Base-by-base conservation (phyloP, 2,329 filamentous ascomycete species). In the Capronia americana region DNA sequence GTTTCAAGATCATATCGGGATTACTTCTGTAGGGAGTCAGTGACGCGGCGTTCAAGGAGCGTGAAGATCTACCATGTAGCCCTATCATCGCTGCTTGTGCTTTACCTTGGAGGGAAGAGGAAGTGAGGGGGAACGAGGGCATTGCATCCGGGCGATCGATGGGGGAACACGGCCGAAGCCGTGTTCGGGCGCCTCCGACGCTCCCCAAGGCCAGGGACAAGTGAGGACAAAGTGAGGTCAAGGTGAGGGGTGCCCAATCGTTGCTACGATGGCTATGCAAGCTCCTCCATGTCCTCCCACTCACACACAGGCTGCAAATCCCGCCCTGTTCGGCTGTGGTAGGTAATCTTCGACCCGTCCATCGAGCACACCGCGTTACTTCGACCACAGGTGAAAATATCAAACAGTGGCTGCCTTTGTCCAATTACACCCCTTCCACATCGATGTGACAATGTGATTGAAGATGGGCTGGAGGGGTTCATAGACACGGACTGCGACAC, bases 181-280 rank as follows among this genome's bases (percentile, higher is more conserved):
- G 64, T 38, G 23, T 14, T 59, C 57, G 64, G 64, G 55, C 50
- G 46, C 46, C 58, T 58, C 64, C 64, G 64, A 62, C 12, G n/a
- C 41, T 48, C 46, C 26, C 23, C 23, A 26, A 26, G 8, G 48
- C 4, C 23, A 53, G 48, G 26, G 23, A 24, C 20, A 4, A 26
- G 48, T 53, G 26, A 53, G 48, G 26, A 20, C 26, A 12, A 53
- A 11, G 8, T 53, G 48, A 53, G 23, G 12, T 1, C 20, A 4
- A 26, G 26, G 23, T 53, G 48, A 53, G 48, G 14, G 17, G 38
- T 41, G 38, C 17, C 10, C 32, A n/a, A n/a, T n/a, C n/a, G n/a
- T n/a, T n/a, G n/a, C n/a, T n/a, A n/a, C n/a, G n/a, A n/a, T n/a
- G n/a, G n/a, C n/a, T n/a, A n/a, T n/a, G 30, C 30, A 32, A 11